Evolutionary conservation across 345 rosid species (phyloP).

Genomic region (Laguncularia racemosa): DNA sequence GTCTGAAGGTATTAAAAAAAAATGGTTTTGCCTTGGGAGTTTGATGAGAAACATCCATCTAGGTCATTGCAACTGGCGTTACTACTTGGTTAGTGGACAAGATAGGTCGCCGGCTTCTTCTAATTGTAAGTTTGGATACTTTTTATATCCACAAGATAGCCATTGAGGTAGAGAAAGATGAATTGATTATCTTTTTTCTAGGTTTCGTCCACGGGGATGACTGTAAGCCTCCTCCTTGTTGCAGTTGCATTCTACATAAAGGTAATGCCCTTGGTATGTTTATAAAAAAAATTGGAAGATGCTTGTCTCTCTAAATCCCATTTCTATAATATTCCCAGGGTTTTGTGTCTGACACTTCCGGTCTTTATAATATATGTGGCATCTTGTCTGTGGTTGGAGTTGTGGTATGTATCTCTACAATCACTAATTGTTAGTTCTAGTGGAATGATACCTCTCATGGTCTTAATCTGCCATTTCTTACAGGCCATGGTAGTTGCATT

Average conservation of each 20-base stretch:
- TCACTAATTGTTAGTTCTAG: slow-evolving; percentile 1
- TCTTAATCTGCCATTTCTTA: slow-evolving; percentile 14
- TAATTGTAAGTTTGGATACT: slow-evolving; percentile 51
- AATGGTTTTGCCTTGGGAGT: neutral
- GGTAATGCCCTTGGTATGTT: slow-evolving; percentile 22
- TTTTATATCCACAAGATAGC: neutral
- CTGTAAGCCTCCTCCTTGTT: slow-evolving; percentile 71
- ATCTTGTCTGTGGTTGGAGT: slow-evolving; percentile 82
- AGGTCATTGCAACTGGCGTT: slow-evolving; percentile 79
- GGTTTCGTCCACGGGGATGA: slow-evolving; percentile 80
- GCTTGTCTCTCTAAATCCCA: slow-evolving; percentile 4
- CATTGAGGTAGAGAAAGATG: neutral
- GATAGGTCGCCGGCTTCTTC: slow-evolving; percentile 83
- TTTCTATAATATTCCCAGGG: slow-evolving; percentile 33
- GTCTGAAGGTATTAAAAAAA: neutral
- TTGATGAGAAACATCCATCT: slow-evolving; percentile 1
- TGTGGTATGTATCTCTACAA: slow-evolving; percentile 53
- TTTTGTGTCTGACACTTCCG: slow-evolving; percentile 42
- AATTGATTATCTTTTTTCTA: slow-evolving; percentile 14
- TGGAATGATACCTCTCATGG: slow-evolving; percentile 7
- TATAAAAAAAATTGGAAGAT: neutral
- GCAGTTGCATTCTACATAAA: slow-evolving; percentile 60
- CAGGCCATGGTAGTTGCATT: slow-evolving; percentile 72
- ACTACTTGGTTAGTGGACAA: slow-evolving; percentile 86
- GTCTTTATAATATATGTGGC: slow-evolving; percentile 45